Evolutionary conservation across 2,329 filamentous ascomycete species (phyloP), one percentile per base, ranked within the genome.

Genomic region (Magnaporthales sp.): DNA sequence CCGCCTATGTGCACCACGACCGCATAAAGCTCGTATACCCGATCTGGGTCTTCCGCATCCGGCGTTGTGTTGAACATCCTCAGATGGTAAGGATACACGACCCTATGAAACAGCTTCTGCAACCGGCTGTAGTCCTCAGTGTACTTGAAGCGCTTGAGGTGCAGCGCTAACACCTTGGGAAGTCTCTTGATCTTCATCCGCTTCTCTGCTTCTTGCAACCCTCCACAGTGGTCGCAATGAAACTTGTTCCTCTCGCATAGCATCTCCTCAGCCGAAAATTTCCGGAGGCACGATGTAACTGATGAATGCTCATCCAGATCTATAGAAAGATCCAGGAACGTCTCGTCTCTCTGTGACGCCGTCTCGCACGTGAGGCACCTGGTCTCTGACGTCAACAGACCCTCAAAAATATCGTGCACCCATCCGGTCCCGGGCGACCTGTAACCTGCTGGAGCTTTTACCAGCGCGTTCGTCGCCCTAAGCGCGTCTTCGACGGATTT

Each of bases 251-350:
- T 86, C 79, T 99, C 95, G 75, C 95, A 98, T 67, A 99, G 84
- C 92, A 98, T 97, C 77, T 99, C 95, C 73, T 98, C 95, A 62
- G 95, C 93, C 0, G 95, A 99, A 74, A 99, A 99, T 73, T 97
- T 97, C 68, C 92, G 87, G 70, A 99, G 79, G 75, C 95, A 99
- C 29, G 95, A 94, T 2, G 95, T 98, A 3, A 99, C 95, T 0
- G 95, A 99, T 0, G 93, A 93, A 75, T 98, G 93, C 74, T 97
- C 90, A 71, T 97, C 93, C 13, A 99, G 81, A 77, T 99, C 95
- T 66, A 99, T 97, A 0, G 95, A 98, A 24, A 99, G 81, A 77
- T 99, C 95, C 64, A 99, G 81, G 74, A 99, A 99, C 0, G 93
- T 92, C 79, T 99, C 95, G 75, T 99, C 94, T 74, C 95, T 85